phyloP scores from a whole-genome alignment of 1,284 basidiomycete species.

The Sphaerobolus stellatus region DNA sequence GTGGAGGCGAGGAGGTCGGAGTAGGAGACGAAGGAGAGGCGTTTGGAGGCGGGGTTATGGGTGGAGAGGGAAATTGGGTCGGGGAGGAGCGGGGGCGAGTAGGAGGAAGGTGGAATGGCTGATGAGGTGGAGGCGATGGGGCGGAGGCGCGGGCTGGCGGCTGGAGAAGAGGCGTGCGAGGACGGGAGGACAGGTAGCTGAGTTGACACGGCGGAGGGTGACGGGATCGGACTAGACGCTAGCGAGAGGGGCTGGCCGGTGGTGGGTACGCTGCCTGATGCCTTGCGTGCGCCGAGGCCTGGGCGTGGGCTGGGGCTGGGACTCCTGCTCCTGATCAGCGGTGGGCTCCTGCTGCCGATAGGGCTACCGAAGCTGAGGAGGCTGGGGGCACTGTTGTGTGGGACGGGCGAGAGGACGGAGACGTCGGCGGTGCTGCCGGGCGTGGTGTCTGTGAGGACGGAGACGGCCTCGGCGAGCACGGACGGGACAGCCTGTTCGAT shows the following conservation, averaged over 20 bases:
- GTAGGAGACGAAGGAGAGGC: slow-evolving; percentile 84
- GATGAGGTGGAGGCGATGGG: slow-evolving; percentile 8
- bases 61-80: slow-evolving; percentile 55
- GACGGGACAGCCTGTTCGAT: slow-evolving; percentile 72
- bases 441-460: neutral
- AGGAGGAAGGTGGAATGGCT: neutral
- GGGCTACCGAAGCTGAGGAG: neutral
- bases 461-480: slow-evolving; percentile 55
- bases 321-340: neutral
- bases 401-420: slow-evolving; percentile 55
- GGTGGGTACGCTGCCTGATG: neutral
- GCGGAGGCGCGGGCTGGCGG: slow-evolving; percentile 3
- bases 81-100: slow-evolving; percentile 18
- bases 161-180: slow-evolving; percentile 6
- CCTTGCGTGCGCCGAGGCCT: neutral
- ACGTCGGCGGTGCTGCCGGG: slow-evolving; percentile 42
- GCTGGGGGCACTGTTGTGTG: slow-evolving; percentile 2
- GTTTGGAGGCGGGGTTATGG: slow-evolving; percentile 51
- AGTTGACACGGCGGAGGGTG: slow-evolving; percentile 25
- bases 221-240: slow-evolving; percentile 18
- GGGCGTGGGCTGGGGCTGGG: neutral
- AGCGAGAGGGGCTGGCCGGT: slow-evolving; percentile 1
- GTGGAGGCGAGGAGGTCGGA: slow-evolving; percentile 77
- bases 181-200: slow-evolving; percentile 14
- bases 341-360: neutral